Conservation (phyloP, 495 filamentous ascomycete species). For the Cercophora newfieldiana region DNA sequence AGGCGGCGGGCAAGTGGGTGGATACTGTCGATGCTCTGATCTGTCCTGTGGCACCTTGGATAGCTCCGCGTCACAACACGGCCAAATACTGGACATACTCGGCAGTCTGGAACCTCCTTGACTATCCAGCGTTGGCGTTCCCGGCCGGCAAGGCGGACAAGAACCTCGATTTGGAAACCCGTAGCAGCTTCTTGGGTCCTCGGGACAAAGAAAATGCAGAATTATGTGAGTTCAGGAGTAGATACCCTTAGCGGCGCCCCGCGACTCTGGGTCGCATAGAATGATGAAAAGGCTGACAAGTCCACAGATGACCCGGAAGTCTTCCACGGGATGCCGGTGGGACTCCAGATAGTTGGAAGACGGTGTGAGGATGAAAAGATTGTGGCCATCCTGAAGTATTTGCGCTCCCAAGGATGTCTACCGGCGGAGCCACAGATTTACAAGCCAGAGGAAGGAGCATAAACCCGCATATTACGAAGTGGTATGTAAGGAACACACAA, state of each 20-base stretch:
- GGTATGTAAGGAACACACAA: too few relatives aligned
- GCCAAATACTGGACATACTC: slow-evolving; percentile 72
- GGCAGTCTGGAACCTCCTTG: slow-evolving; percentile 70
- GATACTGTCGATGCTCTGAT: slow-evolving; percentile 66
- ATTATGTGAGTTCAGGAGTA: slow-evolving; percentile 4
- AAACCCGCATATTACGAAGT: too few relatives aligned
- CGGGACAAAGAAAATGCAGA: slow-evolving; percentile 9
- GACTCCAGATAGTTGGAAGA: slow-evolving; percentile 15
- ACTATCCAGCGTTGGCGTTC: slow-evolving; percentile 43
- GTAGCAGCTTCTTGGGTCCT: slow-evolving; percentile 7
- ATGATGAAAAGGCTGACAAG: not conserved
- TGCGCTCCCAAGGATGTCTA: not conserved
- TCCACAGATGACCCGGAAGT: slow-evolving; percentile 7
- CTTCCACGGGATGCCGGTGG: slow-evolving; percentile 17
- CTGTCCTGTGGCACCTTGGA: slow-evolving; percentile 60
- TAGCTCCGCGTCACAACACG: slow-evolving; percentile 59
- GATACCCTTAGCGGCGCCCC: too few relatives aligned
- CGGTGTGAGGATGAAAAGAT: slow-evolving; percentile 21
- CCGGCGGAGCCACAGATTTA: not conserved
- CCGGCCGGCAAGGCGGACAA: slow-evolving; percentile 12
- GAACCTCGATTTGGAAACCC: not conserved
- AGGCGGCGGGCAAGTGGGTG: slow-evolving; percentile 23
- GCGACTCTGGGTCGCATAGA: too few relatives aligned
- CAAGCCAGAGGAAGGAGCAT: not conserved
- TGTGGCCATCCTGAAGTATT: slow-evolving; percentile 5